These are phyloP conservation scores for Cairneyella variabilis DNA, from an alignment of 495 filamentous ascomycete species.

Conservation along the genomic window DNA sequence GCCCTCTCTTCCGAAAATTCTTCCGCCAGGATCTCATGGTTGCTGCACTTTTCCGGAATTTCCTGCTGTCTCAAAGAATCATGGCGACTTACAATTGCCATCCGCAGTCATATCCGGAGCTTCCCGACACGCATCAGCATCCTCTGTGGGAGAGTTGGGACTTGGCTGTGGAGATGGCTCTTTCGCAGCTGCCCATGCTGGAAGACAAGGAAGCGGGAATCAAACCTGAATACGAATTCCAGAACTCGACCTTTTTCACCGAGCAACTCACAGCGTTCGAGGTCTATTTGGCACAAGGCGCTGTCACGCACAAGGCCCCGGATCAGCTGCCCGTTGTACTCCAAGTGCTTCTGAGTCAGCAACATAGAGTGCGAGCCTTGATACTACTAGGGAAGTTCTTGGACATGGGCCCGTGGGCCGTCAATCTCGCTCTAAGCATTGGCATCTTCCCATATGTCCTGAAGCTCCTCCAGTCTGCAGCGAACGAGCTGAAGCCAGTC, in stretches of 20 bases:
- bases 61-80: conserved; percentile 87
- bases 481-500: conserved; percentile 90
- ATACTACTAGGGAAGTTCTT: conserved; percentile 92
- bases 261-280: conserved; percentile 98
- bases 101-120: conserved; percentile 80
- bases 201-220: conserved; percentile 66
- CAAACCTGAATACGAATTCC: conserved; percentile 77
- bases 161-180: conserved; percentile 89
- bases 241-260: conserved; percentile 92
- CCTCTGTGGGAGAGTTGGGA: conserved; percentile 98
- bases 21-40: conserved; percentile 99
- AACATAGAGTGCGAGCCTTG: conserved; percentile 86
- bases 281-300: conserved; percentile 87
- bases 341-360: conserved; percentile 92
- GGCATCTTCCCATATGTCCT: conserved; percentile 98
- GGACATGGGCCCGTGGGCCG: conserved; percentile 95
- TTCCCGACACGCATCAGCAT: conserved; percentile 90
- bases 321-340: conserved; percentile 95
- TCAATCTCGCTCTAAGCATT: conserved; percentile 92
- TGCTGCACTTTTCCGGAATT: conserved; percentile 93
- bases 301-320: conserved; percentile 77
- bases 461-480: conserved; percentile 92
- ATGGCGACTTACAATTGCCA: conserved; percentile 95
- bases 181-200: conserved; percentile 85
- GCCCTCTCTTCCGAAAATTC: conserved; percentile 89